Conservation (phyloP, 1,139 yeast genomes). For the Kodamaea alishanica region DNA sequence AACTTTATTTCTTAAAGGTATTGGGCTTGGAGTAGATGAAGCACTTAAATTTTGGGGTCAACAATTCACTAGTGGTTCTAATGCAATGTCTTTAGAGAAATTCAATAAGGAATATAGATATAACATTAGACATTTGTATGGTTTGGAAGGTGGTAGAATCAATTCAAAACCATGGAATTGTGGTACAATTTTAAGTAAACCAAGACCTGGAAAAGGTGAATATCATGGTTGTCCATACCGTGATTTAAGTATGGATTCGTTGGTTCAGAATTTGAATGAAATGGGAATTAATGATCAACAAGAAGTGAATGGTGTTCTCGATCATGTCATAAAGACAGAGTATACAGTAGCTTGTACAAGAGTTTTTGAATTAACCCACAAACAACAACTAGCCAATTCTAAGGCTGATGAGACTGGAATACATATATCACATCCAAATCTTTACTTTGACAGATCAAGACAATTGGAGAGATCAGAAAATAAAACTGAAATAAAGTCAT, state of each 20-base stretch:
- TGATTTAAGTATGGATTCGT: conserved; percentile 60
- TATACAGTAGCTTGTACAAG: conserved; percentile 87
- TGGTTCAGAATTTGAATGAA: conserved; percentile 50
- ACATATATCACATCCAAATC: conserved; percentile 80
- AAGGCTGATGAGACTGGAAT: conserved; percentile 37
- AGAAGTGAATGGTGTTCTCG: conserved; percentile 59
- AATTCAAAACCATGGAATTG: conserved; percentile 88
- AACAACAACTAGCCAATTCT: conserved; percentile 35
- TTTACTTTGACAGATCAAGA: conserved; percentile 76
- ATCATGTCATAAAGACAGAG: conserved; percentile 61
- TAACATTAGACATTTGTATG: conserved; percentile 84
- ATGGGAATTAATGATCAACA: conserved; percentile 71
- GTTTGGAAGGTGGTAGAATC: conserved; percentile 84
- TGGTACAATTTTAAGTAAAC: conserved; percentile 66
- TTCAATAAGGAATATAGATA: conserved; percentile 86
- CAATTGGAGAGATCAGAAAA: conserved; percentile 29
- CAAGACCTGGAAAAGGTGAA: conserved; percentile 69
- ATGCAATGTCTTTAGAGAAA: conserved; percentile 57
- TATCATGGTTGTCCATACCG: conserved; percentile 93
- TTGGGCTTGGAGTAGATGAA: conserved; percentile 84
- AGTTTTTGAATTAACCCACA: conserved; percentile 80
- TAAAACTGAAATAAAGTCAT: background rate
- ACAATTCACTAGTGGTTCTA: conserved; percentile 58
- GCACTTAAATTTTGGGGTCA: conserved; percentile 81
- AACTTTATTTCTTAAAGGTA: conserved; percentile 79